A percentile compares a stretch with the other conserved stretches of the same genome.
Evolutionary conservation across 1,139 yeast species (phyloP).

Genomic region (Magnusiomyces fungicola): DNA sequence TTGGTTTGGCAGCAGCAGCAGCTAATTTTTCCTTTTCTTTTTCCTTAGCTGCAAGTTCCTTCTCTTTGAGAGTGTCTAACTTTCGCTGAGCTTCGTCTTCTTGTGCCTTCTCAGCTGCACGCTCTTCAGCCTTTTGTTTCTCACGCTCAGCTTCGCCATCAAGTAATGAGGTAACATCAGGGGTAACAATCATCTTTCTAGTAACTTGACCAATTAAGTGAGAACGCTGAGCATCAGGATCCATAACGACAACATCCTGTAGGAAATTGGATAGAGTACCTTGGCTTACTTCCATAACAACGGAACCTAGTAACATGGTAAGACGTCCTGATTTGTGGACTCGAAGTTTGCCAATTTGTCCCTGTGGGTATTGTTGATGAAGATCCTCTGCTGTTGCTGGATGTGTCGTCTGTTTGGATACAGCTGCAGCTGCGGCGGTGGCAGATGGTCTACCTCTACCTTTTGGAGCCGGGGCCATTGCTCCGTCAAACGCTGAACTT

Average conservation of each 20-base stretch:
- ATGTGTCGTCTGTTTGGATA: no score
- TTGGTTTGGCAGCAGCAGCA: neutral
- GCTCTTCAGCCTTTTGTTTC: neutral
- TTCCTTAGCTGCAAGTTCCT: neutral
- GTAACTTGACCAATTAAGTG: conserved; percentile 56
- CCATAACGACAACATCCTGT: conserved; percentile 66
- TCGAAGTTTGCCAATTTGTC: conserved; percentile 64
- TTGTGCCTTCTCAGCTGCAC: neutral
- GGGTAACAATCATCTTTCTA: conserved; percentile 51
- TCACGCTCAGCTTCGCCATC: neutral
- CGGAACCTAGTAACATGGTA: conserved; percentile 65
- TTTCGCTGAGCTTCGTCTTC: neutral
- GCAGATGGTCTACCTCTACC: conserved; percentile 6
- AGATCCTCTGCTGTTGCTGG: neutral
- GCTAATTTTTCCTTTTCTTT: neutral
- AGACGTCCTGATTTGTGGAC: conserved; percentile 77
- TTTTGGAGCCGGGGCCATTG: no score
- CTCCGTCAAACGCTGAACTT: no score
- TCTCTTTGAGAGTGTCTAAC: neutral
- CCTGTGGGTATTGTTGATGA: conserved; percentile 32
- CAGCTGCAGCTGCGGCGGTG: conserved; percentile 4
- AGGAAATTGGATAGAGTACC: conserved; percentile 70
- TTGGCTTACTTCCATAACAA: conserved; percentile 57
- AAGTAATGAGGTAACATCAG: conserved; percentile 27
- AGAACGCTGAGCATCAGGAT: conserved; percentile 41